Base-by-base conservation (phyloP, 139 green algal genomes). In the Astrephomene gubernaculifera region DNA sequence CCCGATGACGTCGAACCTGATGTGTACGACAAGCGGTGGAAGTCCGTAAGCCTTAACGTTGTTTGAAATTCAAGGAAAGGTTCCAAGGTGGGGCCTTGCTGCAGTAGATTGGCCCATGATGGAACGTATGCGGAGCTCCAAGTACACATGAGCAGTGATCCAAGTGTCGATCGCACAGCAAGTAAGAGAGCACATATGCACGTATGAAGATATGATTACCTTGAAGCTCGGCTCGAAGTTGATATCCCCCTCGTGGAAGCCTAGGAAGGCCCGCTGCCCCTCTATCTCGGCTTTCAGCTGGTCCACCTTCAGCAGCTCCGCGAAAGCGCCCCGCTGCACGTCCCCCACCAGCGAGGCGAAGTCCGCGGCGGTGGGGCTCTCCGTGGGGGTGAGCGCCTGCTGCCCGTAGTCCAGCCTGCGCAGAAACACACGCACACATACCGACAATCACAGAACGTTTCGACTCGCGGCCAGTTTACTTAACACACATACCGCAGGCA, bases 141-240 rank as follows among this genome's bases (percentile, higher is more conserved):
- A n/a, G n/a, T n/a, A n/a, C n/a, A n/a, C n/a, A n/a, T n/a, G n/a
- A n/a, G n/a, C n/a, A n/a, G n/a, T n/a, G n/a, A n/a, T n/a, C n/a
- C n/a, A n/a, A n/a, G n/a, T n/a, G n/a, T n/a, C n/a, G n/a, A n/a
- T n/a, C n/a, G n/a, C n/a, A n/a, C n/a, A n/a, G n/a, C n/a, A n/a
- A n/a, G n/a, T n/a, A n/a, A n/a, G n/a, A n/a, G n/a, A n/a, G n/a
- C n/a, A n/a, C n/a, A n/a, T n/a, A n/a, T n/a, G n/a, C n/a, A n/a
- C n/a, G n/a, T n/a, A n/a, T n/a, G n/a, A n/a, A n/a, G n/a, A n/a
- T 19, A 12, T 54, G 0, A 79, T 9, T 64, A 95, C 91, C 90
- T 96, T 96, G 88, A 95, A 95, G 19, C 90, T 95, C 4, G 94
- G 94, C 14, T 91, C 63, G 57, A 94, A 95, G n/a, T 29, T 22